A percentile compares a stretch with the other conserved stretches of the same genome.
These are phyloP conservation scores for Pyrus hybrid DNA, from an alignment of 331 rosid genomes.

Conservation along the genomic window DNA sequence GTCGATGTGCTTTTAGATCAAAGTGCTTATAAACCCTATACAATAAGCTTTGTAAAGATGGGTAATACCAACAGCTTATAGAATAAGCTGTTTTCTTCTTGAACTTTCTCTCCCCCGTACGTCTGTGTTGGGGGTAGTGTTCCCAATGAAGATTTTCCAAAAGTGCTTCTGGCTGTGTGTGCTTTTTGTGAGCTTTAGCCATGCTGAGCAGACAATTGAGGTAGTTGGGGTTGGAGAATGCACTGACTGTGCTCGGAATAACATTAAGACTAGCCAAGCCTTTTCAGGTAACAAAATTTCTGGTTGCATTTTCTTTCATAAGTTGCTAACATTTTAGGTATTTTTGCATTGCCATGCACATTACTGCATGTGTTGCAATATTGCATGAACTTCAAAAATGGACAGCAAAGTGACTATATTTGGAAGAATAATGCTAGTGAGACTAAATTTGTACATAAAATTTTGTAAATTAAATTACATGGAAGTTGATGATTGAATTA, in stretches of 20 bases:
- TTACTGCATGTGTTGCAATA: too few species aligned
- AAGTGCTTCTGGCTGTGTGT: slow-evolving; percentile 41
- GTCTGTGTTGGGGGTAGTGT: background rate
- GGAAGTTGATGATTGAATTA: too few species aligned
- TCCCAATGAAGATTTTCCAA: slow-evolving; percentile 41
- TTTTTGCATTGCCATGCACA: too few species aligned
- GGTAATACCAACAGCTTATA: background rate
- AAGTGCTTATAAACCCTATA: slow-evolving; percentile 27
- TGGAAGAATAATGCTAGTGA: background rate
- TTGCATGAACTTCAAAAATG: background rate
- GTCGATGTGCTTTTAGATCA: slow-evolving; percentile 36
- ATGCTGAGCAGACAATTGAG: slow-evolving; percentile 49
- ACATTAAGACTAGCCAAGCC: slow-evolving; percentile 50
- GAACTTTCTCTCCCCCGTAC: background rate
- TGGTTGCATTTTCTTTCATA: background rate
- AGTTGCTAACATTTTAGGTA: background rate
- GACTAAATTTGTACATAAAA: too few species aligned
- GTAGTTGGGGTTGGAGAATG: slow-evolving; percentile 85
- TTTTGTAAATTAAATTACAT: too few species aligned
- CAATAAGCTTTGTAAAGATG: slow-evolving; percentile 13
- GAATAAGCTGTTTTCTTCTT: slow-evolving; percentile 1
- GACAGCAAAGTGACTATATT: background rate
- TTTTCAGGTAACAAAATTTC: slow-evolving; percentile 51
- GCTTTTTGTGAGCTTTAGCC: slow-evolving; percentile 34
- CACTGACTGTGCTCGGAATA: slow-evolving; percentile 52